phyloP scores from a whole-genome alignment of 208 protist species.

The Acanthamoeba sp. region DNA sequence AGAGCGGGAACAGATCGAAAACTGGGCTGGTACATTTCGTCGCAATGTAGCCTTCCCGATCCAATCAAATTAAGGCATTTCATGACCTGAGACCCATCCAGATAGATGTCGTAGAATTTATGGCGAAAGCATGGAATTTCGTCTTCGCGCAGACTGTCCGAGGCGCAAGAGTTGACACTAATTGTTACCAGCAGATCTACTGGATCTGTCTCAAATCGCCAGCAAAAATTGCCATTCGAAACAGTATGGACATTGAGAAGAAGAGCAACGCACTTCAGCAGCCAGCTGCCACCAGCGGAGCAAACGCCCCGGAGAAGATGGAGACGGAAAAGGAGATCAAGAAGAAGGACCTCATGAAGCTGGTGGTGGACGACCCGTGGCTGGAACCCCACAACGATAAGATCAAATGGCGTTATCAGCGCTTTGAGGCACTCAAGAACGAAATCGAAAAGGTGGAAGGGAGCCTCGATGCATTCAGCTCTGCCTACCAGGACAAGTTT shows the following conservation, averaged over 20 bases:
- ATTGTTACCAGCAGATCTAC: too few species aligned
- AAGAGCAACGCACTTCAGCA: neutral
- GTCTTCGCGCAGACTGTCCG: too few species aligned
- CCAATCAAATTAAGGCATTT: too few species aligned
- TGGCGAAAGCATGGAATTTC: too few species aligned
- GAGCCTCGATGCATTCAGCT: slow-evolving; percentile 82
- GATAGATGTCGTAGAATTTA: too few species aligned
- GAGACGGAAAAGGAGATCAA: neutral
- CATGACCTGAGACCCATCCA: too few species aligned
- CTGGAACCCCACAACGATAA: slow-evolving; percentile 81
- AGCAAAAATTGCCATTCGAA: too few species aligned
- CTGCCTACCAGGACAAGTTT: slow-evolving; percentile 83
- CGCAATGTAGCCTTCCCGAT: too few species aligned
- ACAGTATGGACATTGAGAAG: neutral
- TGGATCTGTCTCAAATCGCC: too few species aligned
- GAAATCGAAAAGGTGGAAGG: slow-evolving; percentile 83
- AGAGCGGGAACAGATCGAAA: too few species aligned
- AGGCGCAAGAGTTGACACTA: too few species aligned
- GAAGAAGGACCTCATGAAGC: slow-evolving; percentile 80
- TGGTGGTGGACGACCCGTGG: slow-evolving; percentile 84
- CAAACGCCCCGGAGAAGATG: neutral
- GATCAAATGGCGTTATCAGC: slow-evolving; percentile 72
- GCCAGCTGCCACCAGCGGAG: neutral
- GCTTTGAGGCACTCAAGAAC: slow-evolving; percentile 42
- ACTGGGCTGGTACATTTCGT: too few species aligned